Evolutionary conservation across 495 filamentous ascomycete species (phyloP).

Genomic region (Xylaria cubensis): DNA sequence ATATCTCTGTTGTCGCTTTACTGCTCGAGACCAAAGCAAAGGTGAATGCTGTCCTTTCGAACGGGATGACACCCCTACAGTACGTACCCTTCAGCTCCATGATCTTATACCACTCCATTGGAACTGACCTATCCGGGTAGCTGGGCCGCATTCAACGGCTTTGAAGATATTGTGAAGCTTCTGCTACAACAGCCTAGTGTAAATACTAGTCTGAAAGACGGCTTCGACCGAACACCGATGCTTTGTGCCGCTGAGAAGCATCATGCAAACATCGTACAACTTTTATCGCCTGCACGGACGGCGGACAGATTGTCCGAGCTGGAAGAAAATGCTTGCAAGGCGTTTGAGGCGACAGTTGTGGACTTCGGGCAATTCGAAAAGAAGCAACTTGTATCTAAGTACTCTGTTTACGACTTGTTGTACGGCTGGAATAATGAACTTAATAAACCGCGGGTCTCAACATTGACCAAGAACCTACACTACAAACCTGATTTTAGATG

Average conservation of each 20-base stretch:
- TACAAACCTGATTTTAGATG: conserved; percentile 67
- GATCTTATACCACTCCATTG: conserved; percentile 22
- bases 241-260: conserved; percentile 65
- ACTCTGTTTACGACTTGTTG: conserved; percentile 65
- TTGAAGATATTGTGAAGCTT: conserved; percentile 62
- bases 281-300: conserved; percentile 63
- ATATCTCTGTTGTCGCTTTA: conserved; percentile 54
- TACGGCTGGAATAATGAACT: conserved; percentile 67
- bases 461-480: conserved; percentile 58
- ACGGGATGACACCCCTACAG: conserved; percentile 69
- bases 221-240: conserved; percentile 68
- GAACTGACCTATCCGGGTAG: conserved; percentile 6
- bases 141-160: conserved; percentile 65
- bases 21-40: conserved; percentile 60
- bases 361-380: conserved; percentile 74
- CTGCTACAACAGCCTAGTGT: conserved; percentile 56
- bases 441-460: conserved; percentile 59
- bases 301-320: conserved; percentile 58
- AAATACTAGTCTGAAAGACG: conserved; percentile 59
- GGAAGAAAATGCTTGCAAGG: conserved; percentile 62
- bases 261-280: conserved; percentile 61
- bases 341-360: conserved; percentile 71
- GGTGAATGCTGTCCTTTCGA: conserved; percentile 59
- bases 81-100: conserved; percentile 9
- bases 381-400: conserved; percentile 62